These are phyloP conservation scores for Inga oerstediana DNA, from an alignment of 306 rosid genomes.

Conservation along the genomic window DNA sequence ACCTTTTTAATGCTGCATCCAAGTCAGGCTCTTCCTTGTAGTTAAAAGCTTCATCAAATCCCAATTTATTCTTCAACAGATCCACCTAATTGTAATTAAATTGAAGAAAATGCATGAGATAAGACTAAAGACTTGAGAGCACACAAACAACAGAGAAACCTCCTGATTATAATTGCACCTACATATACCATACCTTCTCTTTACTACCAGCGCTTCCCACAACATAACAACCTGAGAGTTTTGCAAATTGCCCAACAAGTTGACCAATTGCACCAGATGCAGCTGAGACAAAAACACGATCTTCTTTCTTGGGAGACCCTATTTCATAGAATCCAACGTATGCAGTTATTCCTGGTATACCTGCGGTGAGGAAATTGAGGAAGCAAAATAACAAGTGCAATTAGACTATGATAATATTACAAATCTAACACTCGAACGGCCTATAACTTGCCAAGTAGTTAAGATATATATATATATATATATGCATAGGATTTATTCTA, in stretches of 20 bases:
- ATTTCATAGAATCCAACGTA: slow-evolving; percentile 6
- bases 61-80: neutral
- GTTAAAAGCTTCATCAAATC: slow-evolving; percentile 4
- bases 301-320: slow-evolving; percentile 7
- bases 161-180: too few relatives aligned
- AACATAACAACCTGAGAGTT: slow-evolving; percentile 30
- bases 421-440: too few relatives aligned
- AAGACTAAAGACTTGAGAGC: too few relatives aligned
- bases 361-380: neutral
- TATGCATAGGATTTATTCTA: neutral
- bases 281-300: slow-evolving; percentile 6
- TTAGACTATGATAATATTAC: too few relatives aligned
- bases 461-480: too few relatives aligned
- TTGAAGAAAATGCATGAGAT: neutral
- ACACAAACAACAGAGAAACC: too few relatives aligned
- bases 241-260: slow-evolving; percentile 16
- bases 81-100: neutral
- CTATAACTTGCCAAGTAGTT: neutral
- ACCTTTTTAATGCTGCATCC: neutral
- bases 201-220: slow-evolving; percentile 41
- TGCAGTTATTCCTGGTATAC: slow-evolving; percentile 41
- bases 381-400: neutral
- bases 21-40: slow-evolving; percentile 1
- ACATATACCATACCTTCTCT: slow-evolving; percentile 23
- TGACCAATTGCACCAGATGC: slow-evolving; percentile 11